These are phyloP conservation scores for Fusarium algeriense DNA, from an alignment of 2,329 filamentous ascomycete genomes.

Conservation along the genomic window DNA sequence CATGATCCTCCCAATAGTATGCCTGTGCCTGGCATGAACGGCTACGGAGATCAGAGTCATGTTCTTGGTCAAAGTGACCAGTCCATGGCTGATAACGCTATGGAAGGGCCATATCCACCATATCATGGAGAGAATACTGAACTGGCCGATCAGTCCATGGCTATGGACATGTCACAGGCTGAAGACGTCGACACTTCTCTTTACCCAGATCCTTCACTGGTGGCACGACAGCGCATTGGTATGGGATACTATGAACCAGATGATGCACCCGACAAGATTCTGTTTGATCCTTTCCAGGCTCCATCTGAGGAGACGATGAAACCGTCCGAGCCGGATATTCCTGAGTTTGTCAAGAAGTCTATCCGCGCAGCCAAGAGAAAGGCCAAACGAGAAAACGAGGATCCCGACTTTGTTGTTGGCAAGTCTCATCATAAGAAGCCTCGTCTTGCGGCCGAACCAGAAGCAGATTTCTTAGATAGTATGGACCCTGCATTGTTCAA, in stretches of 20 bases:
- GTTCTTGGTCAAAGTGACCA: slow-evolving; percentile 44
- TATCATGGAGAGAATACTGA: slow-evolving; percentile 21
- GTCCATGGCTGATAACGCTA: slow-evolving; percentile 12
- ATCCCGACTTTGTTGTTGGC: slow-evolving; percentile 65
- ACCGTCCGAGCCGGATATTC: slow-evolving; percentile 60
- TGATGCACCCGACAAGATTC: slow-evolving; percentile 67
- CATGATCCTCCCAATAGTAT: slow-evolving; percentile 14
- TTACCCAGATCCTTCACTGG: slow-evolving; percentile 64
- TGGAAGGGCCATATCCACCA: slow-evolving; percentile 13
- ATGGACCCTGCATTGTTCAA: slow-evolving; percentile 67
- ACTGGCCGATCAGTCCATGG: slow-evolving; percentile 4
- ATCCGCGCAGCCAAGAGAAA: slow-evolving; percentile 66
- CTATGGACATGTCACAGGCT: slow-evolving; percentile 41
- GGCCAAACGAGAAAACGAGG: slow-evolving; percentile 64
- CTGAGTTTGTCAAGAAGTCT: slow-evolving; percentile 68
- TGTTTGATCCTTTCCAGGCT: slow-evolving; percentile 70
- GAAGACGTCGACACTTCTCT: slow-evolving; percentile 50
- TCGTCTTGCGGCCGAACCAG: slow-evolving; percentile 46
- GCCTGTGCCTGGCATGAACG: slow-evolving; percentile 34
- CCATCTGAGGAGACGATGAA: slow-evolving; percentile 61
- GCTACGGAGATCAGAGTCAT: slow-evolving; percentile 52
- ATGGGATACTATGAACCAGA: slow-evolving; percentile 73
- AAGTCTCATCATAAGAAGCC: slow-evolving; percentile 59
- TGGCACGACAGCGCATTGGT: slow-evolving; percentile 64
- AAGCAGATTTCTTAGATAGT: slow-evolving; percentile 53